Conservation (phyloP, 1,284 basidiomycete genomes). For the Ganoderma multipileum region DNA sequence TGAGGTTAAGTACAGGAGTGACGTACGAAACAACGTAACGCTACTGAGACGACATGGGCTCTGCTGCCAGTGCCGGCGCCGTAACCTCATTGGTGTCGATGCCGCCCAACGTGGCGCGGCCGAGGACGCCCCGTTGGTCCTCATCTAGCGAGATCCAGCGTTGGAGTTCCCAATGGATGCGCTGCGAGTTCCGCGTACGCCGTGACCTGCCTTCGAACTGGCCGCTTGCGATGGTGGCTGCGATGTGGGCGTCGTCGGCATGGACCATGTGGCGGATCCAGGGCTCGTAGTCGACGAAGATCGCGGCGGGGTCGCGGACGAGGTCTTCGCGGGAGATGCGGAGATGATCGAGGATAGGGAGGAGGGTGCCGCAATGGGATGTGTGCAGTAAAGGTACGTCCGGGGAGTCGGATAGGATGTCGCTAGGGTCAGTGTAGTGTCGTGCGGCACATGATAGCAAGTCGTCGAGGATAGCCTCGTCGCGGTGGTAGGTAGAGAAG, state of each 20-base stretch:
- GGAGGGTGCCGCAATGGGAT: slow-evolving; percentile 15
- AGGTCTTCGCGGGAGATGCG: slow-evolving; percentile 19
- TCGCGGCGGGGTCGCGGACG: slow-evolving; percentile 18
- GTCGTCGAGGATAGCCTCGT: slow-evolving; percentile 16
- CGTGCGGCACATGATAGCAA: slow-evolving; percentile 11
- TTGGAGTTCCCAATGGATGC: slow-evolving; percentile 6
- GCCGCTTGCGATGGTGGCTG: slow-evolving; percentile 12
- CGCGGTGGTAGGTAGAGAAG: slow-evolving; percentile 24
- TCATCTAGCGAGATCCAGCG: slow-evolving; percentile 21
- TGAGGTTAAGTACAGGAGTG: background rate
- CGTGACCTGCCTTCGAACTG: slow-evolving; percentile 17
- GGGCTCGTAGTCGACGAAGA: slow-evolving; percentile 30
- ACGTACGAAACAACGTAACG: background rate
- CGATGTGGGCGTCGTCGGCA: slow-evolving; percentile 20
- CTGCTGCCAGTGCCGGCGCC: background rate
- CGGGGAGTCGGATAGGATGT: slow-evolving; percentile 8
- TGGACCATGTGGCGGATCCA: slow-evolving; percentile 25
- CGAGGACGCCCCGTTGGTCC: slow-evolving; percentile 16
- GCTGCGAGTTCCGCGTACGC: slow-evolving; percentile 28
- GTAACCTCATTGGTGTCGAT: background rate
- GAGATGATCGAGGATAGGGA: slow-evolving; percentile 20
- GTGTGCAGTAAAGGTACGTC: slow-evolving; percentile 16
- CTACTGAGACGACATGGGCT: background rate
- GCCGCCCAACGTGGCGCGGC: slow-evolving; percentile 17
- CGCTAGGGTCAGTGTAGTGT: slow-evolving; percentile 3